These are phyloP conservation scores for Penicillium sclerotiorum DNA, from an alignment of 2,329 filamentous ascomycete genomes.

Conservation along the genomic window DNA sequence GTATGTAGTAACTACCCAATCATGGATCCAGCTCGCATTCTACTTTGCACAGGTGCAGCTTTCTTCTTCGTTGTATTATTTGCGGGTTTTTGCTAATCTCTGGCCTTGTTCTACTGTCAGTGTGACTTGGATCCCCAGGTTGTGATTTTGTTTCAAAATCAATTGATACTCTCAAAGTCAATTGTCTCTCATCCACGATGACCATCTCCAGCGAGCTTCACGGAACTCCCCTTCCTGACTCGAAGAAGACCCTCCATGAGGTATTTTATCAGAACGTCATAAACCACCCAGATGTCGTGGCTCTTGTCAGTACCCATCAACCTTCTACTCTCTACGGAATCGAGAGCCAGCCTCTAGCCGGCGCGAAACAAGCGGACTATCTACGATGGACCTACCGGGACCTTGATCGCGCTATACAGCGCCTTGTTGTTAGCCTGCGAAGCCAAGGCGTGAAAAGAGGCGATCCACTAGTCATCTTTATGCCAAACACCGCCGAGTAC, in stretches of 20 bases:
- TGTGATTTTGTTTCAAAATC: no score
- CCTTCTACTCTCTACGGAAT: conserved; percentile 8
- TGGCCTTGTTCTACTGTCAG: no score
- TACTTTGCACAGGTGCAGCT: no score
- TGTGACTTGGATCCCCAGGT: no score
- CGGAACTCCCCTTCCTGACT: not conserved
- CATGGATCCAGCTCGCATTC: no score
- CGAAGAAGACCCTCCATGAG: not conserved
- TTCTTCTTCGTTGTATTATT: no score
- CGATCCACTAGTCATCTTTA: conserved; percentile 5
- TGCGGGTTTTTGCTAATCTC: no score
- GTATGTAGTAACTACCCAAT: no score
- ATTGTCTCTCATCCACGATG: not conserved
- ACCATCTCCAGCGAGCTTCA: not conserved
- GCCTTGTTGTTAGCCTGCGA: not conserved
- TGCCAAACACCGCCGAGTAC: conserved; percentile 17
- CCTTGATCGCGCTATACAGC: conserved; percentile 2
- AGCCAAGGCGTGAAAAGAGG: conserved; percentile 1
- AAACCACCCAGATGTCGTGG: not conserved
- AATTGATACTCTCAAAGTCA: no score
- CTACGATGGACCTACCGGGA: conserved; percentile 10
- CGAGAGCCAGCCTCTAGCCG: not conserved
- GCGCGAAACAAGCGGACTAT: not conserved
- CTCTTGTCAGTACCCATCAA: conserved; percentile 9
- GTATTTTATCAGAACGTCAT: conserved; percentile 1